Evolutionary conservation across 805 yeast species (phyloP).

Genomic region (Lipomyces yamanashiensis): DNA sequence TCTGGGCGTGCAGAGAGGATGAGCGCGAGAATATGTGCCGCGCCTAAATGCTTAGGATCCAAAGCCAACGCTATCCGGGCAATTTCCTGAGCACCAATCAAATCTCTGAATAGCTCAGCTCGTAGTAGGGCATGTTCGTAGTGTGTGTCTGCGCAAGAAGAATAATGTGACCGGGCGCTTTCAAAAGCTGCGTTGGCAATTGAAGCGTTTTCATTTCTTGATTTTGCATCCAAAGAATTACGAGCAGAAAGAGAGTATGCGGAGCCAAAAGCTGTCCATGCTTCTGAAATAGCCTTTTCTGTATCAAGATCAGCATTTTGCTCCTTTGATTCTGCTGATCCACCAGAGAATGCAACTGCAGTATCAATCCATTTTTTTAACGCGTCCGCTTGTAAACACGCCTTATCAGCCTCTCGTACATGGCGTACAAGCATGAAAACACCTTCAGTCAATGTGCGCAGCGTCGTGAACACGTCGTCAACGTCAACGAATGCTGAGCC

Average conservation of each 20-base stretch:
- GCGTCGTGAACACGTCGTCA: slow-evolving; percentile 25
- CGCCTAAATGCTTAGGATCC: slow-evolving; percentile 24
- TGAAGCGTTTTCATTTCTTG: slow-evolving; percentile 8
- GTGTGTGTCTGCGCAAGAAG: slow-evolving; percentile 4
- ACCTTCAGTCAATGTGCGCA: slow-evolving; percentile 26
- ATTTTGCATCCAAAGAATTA: slow-evolving; percentile 11
- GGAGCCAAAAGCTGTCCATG: slow-evolving; percentile 33
- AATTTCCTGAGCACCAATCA: slow-evolving; percentile 20
- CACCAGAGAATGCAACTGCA: slow-evolving; percentile 2
- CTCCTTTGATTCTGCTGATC: neutral
- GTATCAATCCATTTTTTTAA: slow-evolving; percentile 28
- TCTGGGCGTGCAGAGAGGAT: slow-evolving; percentile 20
- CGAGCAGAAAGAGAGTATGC: slow-evolving; percentile 28
- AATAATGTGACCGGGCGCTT: slow-evolving; percentile 13
- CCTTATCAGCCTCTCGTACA: slow-evolving; percentile 20
- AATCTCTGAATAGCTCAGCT: slow-evolving; percentile 19
- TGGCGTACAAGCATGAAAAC: slow-evolving; percentile 29
- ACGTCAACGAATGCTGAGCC: slow-evolving; percentile 27
- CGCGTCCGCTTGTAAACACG: slow-evolving; percentile 19
- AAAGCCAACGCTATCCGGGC: slow-evolving; percentile 20
- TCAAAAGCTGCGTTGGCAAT: slow-evolving; percentile 23
- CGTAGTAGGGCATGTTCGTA: slow-evolving; percentile 27
- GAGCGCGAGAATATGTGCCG: slow-evolving; percentile 31
- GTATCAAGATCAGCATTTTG: neutral
- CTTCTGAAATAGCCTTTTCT: slow-evolving; percentile 2